Base-by-base conservation (phyloP, 2,329 filamentous ascomycete species). In the Monosporascus ibericus region DNA sequence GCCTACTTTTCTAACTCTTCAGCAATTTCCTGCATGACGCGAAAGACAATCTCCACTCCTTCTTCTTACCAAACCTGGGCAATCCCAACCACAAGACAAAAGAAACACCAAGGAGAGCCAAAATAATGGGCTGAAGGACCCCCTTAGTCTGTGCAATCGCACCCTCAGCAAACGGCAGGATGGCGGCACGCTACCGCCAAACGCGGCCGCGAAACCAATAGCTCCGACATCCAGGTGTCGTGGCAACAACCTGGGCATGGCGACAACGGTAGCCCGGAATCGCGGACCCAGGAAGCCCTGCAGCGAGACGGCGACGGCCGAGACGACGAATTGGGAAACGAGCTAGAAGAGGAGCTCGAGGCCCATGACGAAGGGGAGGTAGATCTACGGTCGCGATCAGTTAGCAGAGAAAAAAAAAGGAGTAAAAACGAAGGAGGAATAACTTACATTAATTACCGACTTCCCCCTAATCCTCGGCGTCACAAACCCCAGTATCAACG, bases 231-330 rank as follows among this genome's bases (percentile, higher is more conserved):
- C 89, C n/a, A 91, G 70, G 53, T 88, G 79, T 42, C 78, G 77
- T 0, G 88, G 89, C 2, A 94, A 75, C 3, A 72, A 73, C 60
- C 87, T 88, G 0, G 86, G 89, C 27, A 85, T 81, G 3, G 82
- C 83, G 0, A 90, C 81, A 1, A 92, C 76, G 0, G 79, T 85
- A 3, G 84, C 85, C 0, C 88, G 87, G 68, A 92, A 92, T 18
- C 92, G 68, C 0, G 89, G 89, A 0, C 89, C 89, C 0, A 94
- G 75, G 64, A 92, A 90, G 0, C 89, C 89, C 55, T 90, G 80
- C 0, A 92, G 66, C 0, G 82, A 75, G 11, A 90, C 84, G 5
- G 86, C 83, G 2, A 92, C 77, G 0, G 87, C 85, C 0, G 86
- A 89, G 6, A 88, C 85, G 62, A 87, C 81, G 65, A 92, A 90